Conservation (phyloP, 2,329 filamentous ascomycete genomes). For the Diplodia seriata region DNA sequence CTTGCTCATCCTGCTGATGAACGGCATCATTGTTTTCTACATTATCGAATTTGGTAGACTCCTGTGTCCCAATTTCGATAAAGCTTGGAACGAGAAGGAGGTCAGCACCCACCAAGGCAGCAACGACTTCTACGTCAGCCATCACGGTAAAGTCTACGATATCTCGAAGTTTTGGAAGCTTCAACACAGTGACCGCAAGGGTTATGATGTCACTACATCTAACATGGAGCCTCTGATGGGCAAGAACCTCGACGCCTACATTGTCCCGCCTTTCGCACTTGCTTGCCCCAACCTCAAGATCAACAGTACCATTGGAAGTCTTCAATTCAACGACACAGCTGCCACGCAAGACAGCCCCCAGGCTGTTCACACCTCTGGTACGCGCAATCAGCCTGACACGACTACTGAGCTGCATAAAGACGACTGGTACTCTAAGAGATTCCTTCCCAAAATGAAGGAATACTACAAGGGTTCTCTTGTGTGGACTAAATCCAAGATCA, state of each 20-base stretch:
- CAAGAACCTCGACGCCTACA: slow-evolving; percentile 81
- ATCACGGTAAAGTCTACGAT: slow-evolving; percentile 90
- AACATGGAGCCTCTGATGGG: slow-evolving; percentile 82
- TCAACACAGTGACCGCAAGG: slow-evolving; percentile 77
- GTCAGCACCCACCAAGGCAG: slow-evolving; percentile 73
- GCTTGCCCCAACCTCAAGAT: slow-evolving; percentile 78
- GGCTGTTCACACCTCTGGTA: slow-evolving; percentile 75
- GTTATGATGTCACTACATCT: slow-evolving; percentile 63
- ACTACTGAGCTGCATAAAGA: slow-evolving; percentile 64
- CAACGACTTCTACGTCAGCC: slow-evolving; percentile 84
- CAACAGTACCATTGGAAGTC: slow-evolving; percentile 57
- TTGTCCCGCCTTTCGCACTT: slow-evolving; percentile 75
- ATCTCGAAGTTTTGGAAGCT: slow-evolving; percentile 85
- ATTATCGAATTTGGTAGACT: slow-evolving; percentile 85
- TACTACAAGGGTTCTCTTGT: slow-evolving; percentile 90
- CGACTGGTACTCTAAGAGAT: slow-evolving; percentile 79
- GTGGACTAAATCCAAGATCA: slow-evolving; percentile 66
- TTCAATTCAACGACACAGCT: slow-evolving; percentile 71
- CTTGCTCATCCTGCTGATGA: slow-evolving; percentile 79
- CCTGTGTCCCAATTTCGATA: slow-evolving; percentile 89
- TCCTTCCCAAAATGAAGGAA: slow-evolving; percentile 79
- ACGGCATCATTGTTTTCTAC: slow-evolving; percentile 85
- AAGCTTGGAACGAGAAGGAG: slow-evolving; percentile 79
- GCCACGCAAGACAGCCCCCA: slow-evolving; percentile 49
- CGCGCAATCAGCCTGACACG: slow-evolving; percentile 38